Base-by-base conservation (phyloP, 495 filamentous ascomycete genomes). In the Aspergillus avenaceus region DNA sequence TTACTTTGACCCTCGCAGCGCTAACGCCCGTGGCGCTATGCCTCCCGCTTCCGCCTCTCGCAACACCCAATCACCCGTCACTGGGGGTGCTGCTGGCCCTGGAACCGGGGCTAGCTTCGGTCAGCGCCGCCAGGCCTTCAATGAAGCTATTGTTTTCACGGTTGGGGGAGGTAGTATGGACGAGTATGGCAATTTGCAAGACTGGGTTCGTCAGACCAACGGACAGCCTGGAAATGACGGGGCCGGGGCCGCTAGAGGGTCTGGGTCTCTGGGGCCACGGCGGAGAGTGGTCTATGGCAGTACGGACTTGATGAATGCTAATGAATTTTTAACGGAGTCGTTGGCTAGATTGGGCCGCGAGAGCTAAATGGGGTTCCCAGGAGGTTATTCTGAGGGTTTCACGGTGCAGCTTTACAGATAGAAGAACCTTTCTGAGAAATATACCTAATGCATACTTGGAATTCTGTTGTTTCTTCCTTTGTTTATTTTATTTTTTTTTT, bases 121-220 rank as follows among this genome's bases (percentile, higher is more conserved):
- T 0, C 92, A 97, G 69, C 73, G 92, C 32, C 76, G 93, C 49
- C 95, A 97, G 57, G 91, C 90, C 3, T 99, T 95, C 63, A 89
- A 84, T 25, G 95, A 99, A 60, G 92, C 93, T 7, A 85, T 97
- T 48, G 95, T 97, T 23, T 97, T 99, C 60, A 95, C 90, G 13
- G 92, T 99, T 16, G 93, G 93, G 9, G 93, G 93, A 45, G 93
- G 95, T 21, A 96, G 90, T 59, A 97, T 97, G 91, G 95, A 97
- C 58, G 95, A 99, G 65, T 99, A 99, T 66, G 91, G 91, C 12
- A 99, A 99, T 64, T 65, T 99, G 63, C 90, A 95, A 62, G 93
- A 97, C 61, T 99, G 95, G 95, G 88, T 90, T 7, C 80, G 82
- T 63, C 79, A 91, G 46, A 87, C 86, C 6, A 82, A 76, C 46